These are phyloP conservation scores for Caryocar brasiliense DNA, from an alignment of 441 rosid genomes.

Conservation along the genomic window DNA sequence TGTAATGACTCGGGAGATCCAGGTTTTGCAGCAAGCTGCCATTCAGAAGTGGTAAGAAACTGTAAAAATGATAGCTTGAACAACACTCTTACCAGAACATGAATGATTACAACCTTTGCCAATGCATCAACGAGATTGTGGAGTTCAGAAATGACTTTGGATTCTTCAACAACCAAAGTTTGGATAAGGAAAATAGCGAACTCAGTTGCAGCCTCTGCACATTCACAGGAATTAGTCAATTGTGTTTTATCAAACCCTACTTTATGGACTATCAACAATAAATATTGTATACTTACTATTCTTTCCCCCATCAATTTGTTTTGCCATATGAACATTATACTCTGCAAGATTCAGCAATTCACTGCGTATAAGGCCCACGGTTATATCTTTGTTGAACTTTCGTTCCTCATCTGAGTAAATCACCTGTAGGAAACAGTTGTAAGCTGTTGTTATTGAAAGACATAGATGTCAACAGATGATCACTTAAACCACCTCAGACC, in stretches of 20 bases:
- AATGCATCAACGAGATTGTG: conserved; percentile 88
- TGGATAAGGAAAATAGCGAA: conserved; percentile 81
- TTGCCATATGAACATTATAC: conserved; percentile 91
- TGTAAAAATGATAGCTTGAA: background rate
- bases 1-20: conserved; percentile 77
- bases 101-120: conserved; percentile 54
- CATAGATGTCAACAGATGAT: background rate
- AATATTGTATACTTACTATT: conserved; percentile 51
- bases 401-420: conserved; percentile 92
- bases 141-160: conserved; percentile 86
- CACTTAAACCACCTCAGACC: too few relatives aligned
- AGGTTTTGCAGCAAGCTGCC: conserved; percentile 74
- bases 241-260: conserved; percentile 1
- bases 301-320: conserved; percentile 92
- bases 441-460: background rate
- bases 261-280: background rate
- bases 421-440: conserved; percentile 41
- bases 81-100: background rate
- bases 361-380: conserved; percentile 68
- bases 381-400: conserved; percentile 83
- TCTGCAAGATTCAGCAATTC: conserved; percentile 92
- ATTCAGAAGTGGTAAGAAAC: conserved; percentile 9
- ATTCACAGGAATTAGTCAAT: conserved; percentile 21
- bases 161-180: conserved; percentile 67
- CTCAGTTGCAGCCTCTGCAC: conserved; percentile 88